phyloP scores from a whole-genome alignment of 371 early-diverging fungal species.

The Blakeslea trispora region DNA sequence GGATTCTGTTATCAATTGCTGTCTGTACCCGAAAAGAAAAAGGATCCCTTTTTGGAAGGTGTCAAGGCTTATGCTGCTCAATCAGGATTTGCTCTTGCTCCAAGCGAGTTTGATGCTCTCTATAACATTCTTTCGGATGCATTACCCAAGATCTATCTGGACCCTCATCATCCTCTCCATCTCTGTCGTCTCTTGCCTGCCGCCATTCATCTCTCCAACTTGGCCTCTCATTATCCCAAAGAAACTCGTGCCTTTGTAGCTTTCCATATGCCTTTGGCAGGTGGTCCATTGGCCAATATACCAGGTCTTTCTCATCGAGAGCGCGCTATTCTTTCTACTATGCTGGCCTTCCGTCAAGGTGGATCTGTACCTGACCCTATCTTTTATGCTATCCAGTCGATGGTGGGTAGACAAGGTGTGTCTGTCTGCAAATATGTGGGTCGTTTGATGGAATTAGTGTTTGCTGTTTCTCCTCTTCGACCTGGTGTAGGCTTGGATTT shows the following conservation, averaged over 20 bases:
- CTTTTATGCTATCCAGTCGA: slow-evolving; percentile 36
- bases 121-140: slow-evolving; percentile 32
- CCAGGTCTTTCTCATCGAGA: slow-evolving; percentile 61
- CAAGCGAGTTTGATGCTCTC: slow-evolving; percentile 40
- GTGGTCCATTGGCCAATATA: slow-evolving; percentile 59
- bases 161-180: slow-evolving; percentile 35
- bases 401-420: slow-evolving; percentile 44
- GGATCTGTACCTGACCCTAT: slow-evolving; percentile 52
- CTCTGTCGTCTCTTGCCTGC: slow-evolving; percentile 57
- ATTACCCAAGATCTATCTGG: slow-evolving; percentile 35
- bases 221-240: slow-evolving; percentile 59
- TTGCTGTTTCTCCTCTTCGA: slow-evolving; percentile 43
- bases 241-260: slow-evolving; percentile 63
- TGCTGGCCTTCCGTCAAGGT: slow-evolving; percentile 60
- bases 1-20: slow-evolving; percentile 58
- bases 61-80: slow-evolving; percentile 47
- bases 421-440: slow-evolving; percentile 49
- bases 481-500: slow-evolving; percentile 40
- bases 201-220: slow-evolving; percentile 55
- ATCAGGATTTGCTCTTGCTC: slow-evolving; percentile 24
- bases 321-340: slow-evolving; percentile 54
- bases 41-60: slow-evolving; percentile 58
- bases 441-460: slow-evolving; percentile 46
- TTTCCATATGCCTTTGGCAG: slow-evolving; percentile 61
- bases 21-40: slow-evolving; percentile 42